These are phyloP conservation scores for Ilyonectria sp. DNA, from an alignment of 2,329 filamentous ascomycete species.

Conservation along the genomic window DNA sequence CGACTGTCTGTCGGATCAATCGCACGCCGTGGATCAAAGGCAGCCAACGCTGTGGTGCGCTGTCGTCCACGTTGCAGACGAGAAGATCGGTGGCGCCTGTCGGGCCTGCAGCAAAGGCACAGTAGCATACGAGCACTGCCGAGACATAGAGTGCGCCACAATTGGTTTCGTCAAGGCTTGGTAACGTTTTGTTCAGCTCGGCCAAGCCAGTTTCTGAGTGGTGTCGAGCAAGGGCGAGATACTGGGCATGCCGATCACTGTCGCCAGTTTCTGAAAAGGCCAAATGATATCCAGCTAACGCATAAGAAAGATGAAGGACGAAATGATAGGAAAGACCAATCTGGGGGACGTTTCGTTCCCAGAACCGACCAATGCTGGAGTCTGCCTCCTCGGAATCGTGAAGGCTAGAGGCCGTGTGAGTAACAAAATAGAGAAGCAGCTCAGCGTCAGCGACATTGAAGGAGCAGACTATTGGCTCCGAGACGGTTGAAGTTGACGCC, in stretches of 20 bases:
- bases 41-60: constrained; percentile 44
- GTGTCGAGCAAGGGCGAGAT: constrained; percentile 42
- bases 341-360: constrained; percentile 48
- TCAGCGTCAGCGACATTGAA: constrained; percentile 50
- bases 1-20: constrained; percentile 44
- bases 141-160: constrained; percentile 51
- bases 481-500: constrained; percentile 41
- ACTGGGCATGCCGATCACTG: constrained; percentile 37
- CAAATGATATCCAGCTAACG: constrained; percentile 48
- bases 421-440: constrained; percentile 49
- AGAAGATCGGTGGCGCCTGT: constrained; percentile 48
- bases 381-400: constrained; percentile 36
- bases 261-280: constrained; percentile 40
- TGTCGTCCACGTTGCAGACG: constrained; percentile 44
- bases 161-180: constrained; percentile 45
- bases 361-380: constrained; percentile 45
- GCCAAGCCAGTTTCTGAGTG: constrained; percentile 46
- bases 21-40: constrained; percentile 47
- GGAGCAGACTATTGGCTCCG: constrained; percentile 41
- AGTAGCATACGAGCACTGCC: constrained; percentile 49
- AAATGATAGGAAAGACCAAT: constrained; percentile 49
- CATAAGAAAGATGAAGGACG: constrained; percentile 49
- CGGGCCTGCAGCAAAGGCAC: constrained; percentile 51
- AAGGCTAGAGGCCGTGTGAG: constrained; percentile 44
- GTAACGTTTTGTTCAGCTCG: constrained; percentile 45